phyloP scores from a whole-genome alignment of 2,329 filamentous ascomycete species.

The Beauveria caledonica region DNA sequence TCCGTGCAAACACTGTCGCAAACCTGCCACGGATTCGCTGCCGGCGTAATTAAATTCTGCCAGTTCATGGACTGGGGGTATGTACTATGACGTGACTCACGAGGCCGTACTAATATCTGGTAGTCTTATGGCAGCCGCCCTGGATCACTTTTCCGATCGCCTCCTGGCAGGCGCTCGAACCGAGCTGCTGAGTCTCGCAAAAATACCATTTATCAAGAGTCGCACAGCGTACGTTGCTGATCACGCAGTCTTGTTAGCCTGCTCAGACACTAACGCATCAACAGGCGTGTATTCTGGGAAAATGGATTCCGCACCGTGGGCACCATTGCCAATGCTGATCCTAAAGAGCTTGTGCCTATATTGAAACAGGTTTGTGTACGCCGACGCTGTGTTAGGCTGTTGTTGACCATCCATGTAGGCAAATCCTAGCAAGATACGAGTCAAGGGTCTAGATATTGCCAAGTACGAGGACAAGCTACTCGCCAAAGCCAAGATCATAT shows the following conservation, averaged over 20 bases:
- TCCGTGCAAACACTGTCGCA: slow-evolving; percentile 65
- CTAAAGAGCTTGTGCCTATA: slow-evolving; percentile 60
- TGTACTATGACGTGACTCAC: background rate
- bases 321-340: slow-evolving; percentile 59
- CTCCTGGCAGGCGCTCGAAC: slow-evolving; percentile 63
- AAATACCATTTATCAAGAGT: slow-evolving; percentile 69
- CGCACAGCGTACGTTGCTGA: slow-evolving; percentile 51
- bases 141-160: slow-evolving; percentile 69
- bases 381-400: background rate
- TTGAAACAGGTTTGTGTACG: slow-evolving; percentile 48
- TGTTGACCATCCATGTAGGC: slow-evolving; percentile 34
- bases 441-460: slow-evolving; percentile 45
- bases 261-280: slow-evolving; percentile 1
- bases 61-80: slow-evolving; percentile 67
- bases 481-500: slow-evolving; percentile 59
- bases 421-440: slow-evolving; percentile 55
- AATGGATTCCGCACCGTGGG: slow-evolving; percentile 65
- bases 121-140: slow-evolving; percentile 59
- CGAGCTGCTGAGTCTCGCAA: slow-evolving; percentile 62
- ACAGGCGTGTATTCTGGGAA: slow-evolving; percentile 58
- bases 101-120: slow-evolving; percentile 12
- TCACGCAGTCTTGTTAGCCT: background rate
- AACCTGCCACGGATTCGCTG: slow-evolving; percentile 69
- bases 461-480: slow-evolving; percentile 57
- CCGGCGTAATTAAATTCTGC: slow-evolving; percentile 73